These are phyloP conservation scores for Lasiodiplodia sp. DNA, from an alignment of 2,329 filamentous ascomycete genomes.

Conservation along the genomic window DNA sequence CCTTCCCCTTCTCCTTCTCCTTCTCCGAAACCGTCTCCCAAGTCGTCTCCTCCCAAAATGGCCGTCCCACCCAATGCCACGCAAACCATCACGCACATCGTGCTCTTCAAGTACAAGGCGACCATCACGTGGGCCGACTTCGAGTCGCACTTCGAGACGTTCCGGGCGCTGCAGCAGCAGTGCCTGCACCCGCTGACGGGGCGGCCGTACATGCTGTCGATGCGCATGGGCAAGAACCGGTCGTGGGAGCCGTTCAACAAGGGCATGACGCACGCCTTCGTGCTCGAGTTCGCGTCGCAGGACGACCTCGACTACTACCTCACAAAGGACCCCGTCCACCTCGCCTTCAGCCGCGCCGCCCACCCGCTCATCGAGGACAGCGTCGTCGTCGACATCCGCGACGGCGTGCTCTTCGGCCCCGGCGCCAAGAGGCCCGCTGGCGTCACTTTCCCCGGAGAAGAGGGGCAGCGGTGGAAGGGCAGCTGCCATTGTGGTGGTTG, in stretches of 20 bases:
- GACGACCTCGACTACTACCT: constrained; percentile 75
- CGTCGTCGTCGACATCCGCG: constrained; percentile 67
- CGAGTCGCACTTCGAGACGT: constrained; percentile 51
- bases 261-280: constrained; percentile 74
- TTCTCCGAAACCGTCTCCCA: background rate
- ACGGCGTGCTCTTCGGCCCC: constrained; percentile 51
- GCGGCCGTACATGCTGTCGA: constrained; percentile 62
- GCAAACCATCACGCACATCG: constrained; percentile 65
- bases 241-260: constrained; percentile 57
- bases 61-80: constrained; percentile 37
- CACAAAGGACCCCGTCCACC: constrained; percentile 68
- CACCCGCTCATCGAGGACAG: constrained; percentile 61
- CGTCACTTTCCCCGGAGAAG: constrained; percentile 15
- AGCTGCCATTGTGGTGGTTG: constrained; percentile 44
- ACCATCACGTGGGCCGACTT: constrained; percentile 57
- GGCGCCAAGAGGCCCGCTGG: constrained; percentile 35
- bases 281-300: constrained; percentile 70
- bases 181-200: constrained; percentile 67
- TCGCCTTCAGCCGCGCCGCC: constrained; percentile 63
- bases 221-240: constrained; percentile 52
- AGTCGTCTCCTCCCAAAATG: constrained; percentile 54
- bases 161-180: constrained; percentile 60
- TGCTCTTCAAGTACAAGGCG: constrained; percentile 71
- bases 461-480: constrained; percentile 34
- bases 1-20: background rate